Conservation (phyloP, 257 asterid species). For the Craterostigma plantagineum region DNA sequence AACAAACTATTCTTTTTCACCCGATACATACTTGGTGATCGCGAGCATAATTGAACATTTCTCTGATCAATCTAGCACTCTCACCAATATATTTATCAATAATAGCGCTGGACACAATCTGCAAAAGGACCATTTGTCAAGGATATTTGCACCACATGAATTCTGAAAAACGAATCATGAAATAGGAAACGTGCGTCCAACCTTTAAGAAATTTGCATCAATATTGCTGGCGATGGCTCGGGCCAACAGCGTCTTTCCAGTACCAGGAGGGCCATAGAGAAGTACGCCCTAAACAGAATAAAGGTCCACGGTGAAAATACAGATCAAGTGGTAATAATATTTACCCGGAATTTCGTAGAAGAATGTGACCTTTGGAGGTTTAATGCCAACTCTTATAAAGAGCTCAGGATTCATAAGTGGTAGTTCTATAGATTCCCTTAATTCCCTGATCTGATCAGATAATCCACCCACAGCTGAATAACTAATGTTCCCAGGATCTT, state of each 20-base stretch:
- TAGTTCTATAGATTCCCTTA: conserved; percentile 83
- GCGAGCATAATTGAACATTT: conserved; percentile 89
- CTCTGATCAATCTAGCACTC: conserved; percentile 83
- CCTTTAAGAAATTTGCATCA: conserved; percentile 95
- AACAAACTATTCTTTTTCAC: background rate
- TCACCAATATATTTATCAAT: conserved; percentile 92
- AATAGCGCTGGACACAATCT: conserved; percentile 95
- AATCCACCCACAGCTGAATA: conserved; percentile 97
- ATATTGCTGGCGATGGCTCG: conserved; percentile 96
- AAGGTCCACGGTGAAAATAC: conserved; percentile 5
- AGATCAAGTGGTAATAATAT: conserved; percentile 1
- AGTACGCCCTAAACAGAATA: conserved; percentile 63
- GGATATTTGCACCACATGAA: conserved; percentile 1
- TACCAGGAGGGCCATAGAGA: conserved; percentile 97
- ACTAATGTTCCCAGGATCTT: conserved; percentile 91
- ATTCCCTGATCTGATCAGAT: conserved; percentile 84
- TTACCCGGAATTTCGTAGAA: background rate
- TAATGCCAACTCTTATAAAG: conserved; percentile 81
- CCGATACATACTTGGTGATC: conserved; percentile 71
- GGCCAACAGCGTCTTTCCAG: conserved; percentile 95
- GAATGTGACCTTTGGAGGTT: conserved; percentile 73
- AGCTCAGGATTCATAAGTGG: conserved; percentile 98
- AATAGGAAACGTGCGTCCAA: conserved; percentile 5
- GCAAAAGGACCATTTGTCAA: conserved; percentile 11
- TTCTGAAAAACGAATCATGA: background rate